Evolutionary conservation across 148 eudicot genomes (phyloP), one percentile per base, ranked within the genome.

Genomic region (Heliosperma pusillum): DNA sequence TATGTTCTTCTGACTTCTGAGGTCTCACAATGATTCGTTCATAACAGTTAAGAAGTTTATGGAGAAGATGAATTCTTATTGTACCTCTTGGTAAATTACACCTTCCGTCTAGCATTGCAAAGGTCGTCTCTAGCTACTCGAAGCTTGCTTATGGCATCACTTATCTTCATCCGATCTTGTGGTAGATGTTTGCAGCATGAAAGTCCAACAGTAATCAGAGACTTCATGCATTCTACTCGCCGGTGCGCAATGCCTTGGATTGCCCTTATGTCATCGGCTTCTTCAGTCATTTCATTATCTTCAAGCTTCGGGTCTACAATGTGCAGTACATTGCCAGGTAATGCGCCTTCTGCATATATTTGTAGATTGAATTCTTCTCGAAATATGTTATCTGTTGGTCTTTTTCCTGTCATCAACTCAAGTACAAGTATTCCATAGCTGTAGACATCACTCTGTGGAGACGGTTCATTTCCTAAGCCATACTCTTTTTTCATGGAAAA

Each of bases 341-440:
- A 62, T 61, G 75, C 75, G 5, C 13, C 30, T 26, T 52, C 55
- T 27, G 62, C 75, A 16, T 77, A 77, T 15, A 21, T 30, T 27
- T 77, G 71, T 53, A 77, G 64, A 33, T 50, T 77, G 55, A 59
- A 52, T 10, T 44, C 79, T 16, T 59, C 68, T 19, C 60, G 19
- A 30, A 76, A 76, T 44, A 69, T 59, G 10, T 45, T 8, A 30
- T 76, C 50, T 1, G 68, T 76, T 40, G 74, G 74, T 45, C 60
- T 59, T 26, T 45, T 69, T 60, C 47, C 13, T 10, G 79, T 76
- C 74, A 76, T 69, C 2, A 69, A 56, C 42, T 76, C 79, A 24
- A 76, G 79, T 17, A 76, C 21, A 11, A 75, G 20, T 4, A 75
- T 66, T 52, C 63, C 78, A 13, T 66, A 66, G 45, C 78, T 75